These are phyloP conservation scores for Fagus sylvatica DNA, from an alignment of 306 rosid species.

Conservation along the genomic window DNA sequence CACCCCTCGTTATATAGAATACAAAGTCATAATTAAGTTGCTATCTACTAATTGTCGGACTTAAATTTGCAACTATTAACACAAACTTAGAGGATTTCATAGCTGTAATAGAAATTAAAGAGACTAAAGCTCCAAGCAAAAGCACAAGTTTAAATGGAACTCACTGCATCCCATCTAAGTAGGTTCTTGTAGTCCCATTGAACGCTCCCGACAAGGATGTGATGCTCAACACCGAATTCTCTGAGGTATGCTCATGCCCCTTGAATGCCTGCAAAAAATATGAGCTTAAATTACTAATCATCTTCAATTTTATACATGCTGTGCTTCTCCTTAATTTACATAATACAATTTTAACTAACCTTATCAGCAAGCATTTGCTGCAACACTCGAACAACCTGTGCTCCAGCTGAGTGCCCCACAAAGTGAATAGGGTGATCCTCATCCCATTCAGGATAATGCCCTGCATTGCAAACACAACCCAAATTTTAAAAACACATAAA, in stretches of 20 bases:
- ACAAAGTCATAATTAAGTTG: neutral
- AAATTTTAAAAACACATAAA: neutral
- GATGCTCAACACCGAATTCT: slow-evolving; percentile 84
- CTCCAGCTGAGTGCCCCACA: slow-evolving; percentile 96
- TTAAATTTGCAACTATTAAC: neutral
- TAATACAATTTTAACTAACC: slow-evolving; percentile 41
- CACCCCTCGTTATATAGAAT: neutral
- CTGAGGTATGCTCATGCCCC: slow-evolving; percentile 75
- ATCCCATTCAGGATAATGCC: slow-evolving; percentile 96
- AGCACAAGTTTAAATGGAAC: slow-evolving; percentile 35
- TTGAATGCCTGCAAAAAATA: slow-evolving; percentile 61
- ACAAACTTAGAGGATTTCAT: neutral
- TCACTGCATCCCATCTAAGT: slow-evolving; percentile 95
- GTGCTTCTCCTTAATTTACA: neutral
- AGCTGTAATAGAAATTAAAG: neutral
- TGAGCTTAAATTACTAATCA: slow-evolving; percentile 19
- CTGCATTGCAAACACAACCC: slow-evolving; percentile 41
- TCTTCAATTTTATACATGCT: neutral
- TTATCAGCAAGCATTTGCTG: slow-evolving; percentile 99
- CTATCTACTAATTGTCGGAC: neutral
- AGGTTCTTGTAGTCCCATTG: slow-evolving; percentile 96
- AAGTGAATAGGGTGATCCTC: slow-evolving; percentile 95
- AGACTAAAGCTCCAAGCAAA: neutral
- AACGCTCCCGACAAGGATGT: slow-evolving; percentile 92
- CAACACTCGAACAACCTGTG: slow-evolving; percentile 89